These are phyloP conservation scores for Diutina pseudorugosa DNA, from an alignment of 1,139 yeast genomes.

Conservation along the genomic window DNA sequence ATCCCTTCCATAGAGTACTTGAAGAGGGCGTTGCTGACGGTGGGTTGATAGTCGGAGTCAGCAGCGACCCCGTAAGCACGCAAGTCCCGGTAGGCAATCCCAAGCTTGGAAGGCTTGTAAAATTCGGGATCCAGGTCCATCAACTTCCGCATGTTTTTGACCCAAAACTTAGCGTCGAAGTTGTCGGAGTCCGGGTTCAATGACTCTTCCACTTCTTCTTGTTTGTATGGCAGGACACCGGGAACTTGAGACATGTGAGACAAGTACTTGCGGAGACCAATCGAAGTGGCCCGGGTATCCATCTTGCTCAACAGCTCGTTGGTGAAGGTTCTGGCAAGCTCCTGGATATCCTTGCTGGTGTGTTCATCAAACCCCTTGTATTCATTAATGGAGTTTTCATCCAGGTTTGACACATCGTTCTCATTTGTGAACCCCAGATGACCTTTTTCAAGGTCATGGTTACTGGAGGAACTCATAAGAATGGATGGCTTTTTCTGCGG, in stretches of 20 bases:
- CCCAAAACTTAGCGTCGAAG: slow-evolving; percentile 62
- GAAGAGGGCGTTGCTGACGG: slow-evolving; percentile 41
- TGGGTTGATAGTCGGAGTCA: slow-evolving; percentile 71
- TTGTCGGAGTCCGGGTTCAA: slow-evolving; percentile 30
- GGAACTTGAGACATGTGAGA: slow-evolving; percentile 43
- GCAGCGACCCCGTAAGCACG: slow-evolving; percentile 67
- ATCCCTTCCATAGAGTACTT: background rate
- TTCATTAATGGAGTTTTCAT: slow-evolving; percentile 7
- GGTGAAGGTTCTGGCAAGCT: slow-evolving; percentile 50
- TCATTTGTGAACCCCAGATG: background rate
- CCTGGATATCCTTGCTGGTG: slow-evolving; percentile 22
- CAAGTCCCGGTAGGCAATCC: slow-evolving; percentile 56
- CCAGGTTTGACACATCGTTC: background rate
- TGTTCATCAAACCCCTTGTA: slow-evolving; percentile 29
- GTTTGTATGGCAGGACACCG: slow-evolving; percentile 26
- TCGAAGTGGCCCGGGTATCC: background rate
- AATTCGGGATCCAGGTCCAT: slow-evolving; percentile 48
- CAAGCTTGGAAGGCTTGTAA: slow-evolving; percentile 52
- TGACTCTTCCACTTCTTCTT: slow-evolving; percentile 9
- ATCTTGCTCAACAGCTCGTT: slow-evolving; percentile 7
- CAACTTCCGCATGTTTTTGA: slow-evolving; percentile 51
- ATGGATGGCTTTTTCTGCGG: background rate
- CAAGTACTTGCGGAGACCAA: slow-evolving; percentile 20
- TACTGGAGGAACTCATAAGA: background rate
- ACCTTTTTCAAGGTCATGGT: slow-evolving; percentile 3